Conservation (phyloP, 2,329 filamentous ascomycete genomes). For the Cercospora janseana region DNA sequence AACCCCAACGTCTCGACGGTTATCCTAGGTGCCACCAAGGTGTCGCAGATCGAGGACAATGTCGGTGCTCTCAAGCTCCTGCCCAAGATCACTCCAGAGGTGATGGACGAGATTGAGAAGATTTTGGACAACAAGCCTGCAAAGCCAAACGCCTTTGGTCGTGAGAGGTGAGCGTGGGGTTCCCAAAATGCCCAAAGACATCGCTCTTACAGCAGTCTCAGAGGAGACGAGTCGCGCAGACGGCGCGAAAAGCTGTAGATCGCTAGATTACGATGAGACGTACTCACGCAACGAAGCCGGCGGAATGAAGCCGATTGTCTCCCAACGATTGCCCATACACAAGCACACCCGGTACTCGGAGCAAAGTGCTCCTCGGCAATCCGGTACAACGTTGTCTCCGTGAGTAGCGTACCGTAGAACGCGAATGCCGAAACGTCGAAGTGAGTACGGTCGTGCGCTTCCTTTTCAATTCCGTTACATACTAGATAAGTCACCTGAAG, state of each 20-base stretch:
- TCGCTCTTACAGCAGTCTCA: background rate
- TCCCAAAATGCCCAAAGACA: background rate
- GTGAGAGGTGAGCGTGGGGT: slow-evolving; percentile 36
- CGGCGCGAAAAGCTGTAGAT: slow-evolving; percentile 9
- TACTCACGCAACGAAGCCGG: no score
- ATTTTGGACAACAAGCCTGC: slow-evolving; percentile 44
- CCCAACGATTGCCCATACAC: no score
- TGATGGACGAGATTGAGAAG: slow-evolving; percentile 47
- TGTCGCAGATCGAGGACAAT: slow-evolving; percentile 50
- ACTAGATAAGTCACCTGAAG: no score
- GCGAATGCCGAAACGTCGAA: no score
- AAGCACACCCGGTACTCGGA: no score
- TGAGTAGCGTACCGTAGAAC: no score
- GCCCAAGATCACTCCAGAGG: slow-evolving; percentile 40
- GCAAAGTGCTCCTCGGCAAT: no score
- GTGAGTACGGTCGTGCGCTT: no score
- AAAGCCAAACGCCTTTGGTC: slow-evolving; percentile 34
- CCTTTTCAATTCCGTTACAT: no score
- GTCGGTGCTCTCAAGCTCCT: slow-evolving; percentile 47
- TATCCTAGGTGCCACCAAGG: slow-evolving; percentile 55
- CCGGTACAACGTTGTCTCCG: no score
- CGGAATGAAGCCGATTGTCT: no score
- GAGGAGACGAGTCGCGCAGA: background rate
- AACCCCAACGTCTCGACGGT: slow-evolving; percentile 58
- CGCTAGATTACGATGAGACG: background rate